A percentile compares a stretch with the other conserved stretches of the same genome.
These are phyloP conservation scores for Pyrenophora tritici-repentis DNA, from an alignment of 2,329 filamentous ascomycete species.

Conservation along the genomic window DNA sequence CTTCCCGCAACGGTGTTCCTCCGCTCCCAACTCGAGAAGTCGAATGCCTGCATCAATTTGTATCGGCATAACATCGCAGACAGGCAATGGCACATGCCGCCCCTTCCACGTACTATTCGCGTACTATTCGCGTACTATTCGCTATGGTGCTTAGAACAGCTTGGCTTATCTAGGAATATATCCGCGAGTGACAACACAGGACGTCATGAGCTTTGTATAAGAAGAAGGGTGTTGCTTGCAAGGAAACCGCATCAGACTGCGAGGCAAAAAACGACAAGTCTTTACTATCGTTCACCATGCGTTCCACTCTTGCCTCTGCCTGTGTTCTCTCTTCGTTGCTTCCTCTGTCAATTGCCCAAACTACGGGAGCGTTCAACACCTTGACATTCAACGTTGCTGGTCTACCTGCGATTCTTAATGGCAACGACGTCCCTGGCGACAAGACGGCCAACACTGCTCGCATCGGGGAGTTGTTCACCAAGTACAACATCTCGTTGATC, in stretches of 20 bases:
- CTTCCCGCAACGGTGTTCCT: conserved; percentile 15
- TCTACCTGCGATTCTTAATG: conserved; percentile 61
- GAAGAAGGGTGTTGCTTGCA: background rate
- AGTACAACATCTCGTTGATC: conserved; percentile 65
- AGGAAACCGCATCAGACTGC: background rate
- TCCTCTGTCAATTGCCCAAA: conserved; percentile 22
- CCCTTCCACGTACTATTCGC: conserved; percentile 11
- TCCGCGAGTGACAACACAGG: background rate
- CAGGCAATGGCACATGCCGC: conserved; percentile 18
- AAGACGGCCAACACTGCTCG: conserved; percentile 62
- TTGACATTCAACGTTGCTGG: conserved; percentile 66
- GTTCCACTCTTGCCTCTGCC: conserved; percentile 7
- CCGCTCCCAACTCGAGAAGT: conserved; percentile 3
- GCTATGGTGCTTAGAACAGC: conserved; percentile 1
- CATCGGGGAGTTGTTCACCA: conserved; percentile 62
- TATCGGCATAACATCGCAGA: background rate
- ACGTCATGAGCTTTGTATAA: conserved; percentile 10
- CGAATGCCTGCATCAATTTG: conserved; percentile 18
- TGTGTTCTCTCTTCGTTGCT: conserved; percentile 14
- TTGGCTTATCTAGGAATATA: conserved; percentile 2
- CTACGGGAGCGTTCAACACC: conserved; percentile 55
- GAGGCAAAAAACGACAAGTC: background rate
- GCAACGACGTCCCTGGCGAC: conserved; percentile 66
- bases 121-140: conserved; percentile 20
- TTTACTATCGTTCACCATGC: conserved; percentile 15